Conservation (phyloP, 2,329 filamentous ascomycete genomes). For the Delphinella strobiligena region DNA sequence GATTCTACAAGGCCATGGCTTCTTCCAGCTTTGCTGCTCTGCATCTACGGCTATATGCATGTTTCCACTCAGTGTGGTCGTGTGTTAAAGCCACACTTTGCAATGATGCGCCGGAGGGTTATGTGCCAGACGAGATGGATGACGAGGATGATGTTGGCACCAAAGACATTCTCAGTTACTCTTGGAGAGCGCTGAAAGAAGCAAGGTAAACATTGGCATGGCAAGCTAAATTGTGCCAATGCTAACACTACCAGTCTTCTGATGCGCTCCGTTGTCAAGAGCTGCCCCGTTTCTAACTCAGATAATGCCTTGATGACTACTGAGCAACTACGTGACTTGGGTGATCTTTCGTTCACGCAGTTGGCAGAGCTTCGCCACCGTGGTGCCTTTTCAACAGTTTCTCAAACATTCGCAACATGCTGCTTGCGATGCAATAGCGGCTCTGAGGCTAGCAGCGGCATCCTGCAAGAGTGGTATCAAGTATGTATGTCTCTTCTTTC, state of each 20-base stretch:
- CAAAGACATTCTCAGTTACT: slow-evolving; percentile 87
- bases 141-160: slow-evolving; percentile 63
- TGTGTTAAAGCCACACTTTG: slow-evolving; percentile 70
- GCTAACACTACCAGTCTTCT: slow-evolving; percentile 48
- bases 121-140: slow-evolving; percentile 65
- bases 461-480: slow-evolving; percentile 55
- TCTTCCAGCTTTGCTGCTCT: background rate
- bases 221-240: background rate
- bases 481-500: slow-evolving; percentile 14
- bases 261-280: slow-evolving; percentile 36
- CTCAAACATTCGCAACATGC: slow-evolving; percentile 72
- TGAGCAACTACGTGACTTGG: slow-evolving; percentile 52
- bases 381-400: slow-evolving; percentile 87
- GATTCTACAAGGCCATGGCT: slow-evolving; percentile 5
- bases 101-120: slow-evolving; percentile 87
- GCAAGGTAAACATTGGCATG: slow-evolving; percentile 48
- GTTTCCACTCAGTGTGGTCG: slow-evolving; percentile 62
- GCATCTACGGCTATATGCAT: slow-evolving; percentile 15
- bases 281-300: slow-evolving; percentile 10
- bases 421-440: slow-evolving; percentile 46
- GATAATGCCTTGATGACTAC: slow-evolving; percentile 13
- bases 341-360: slow-evolving; percentile 67
- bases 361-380: slow-evolving; percentile 74
- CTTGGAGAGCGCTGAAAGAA: slow-evolving; percentile 90
- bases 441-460: background rate